These are phyloP conservation scores for Wickerhamiella alocasiicola DNA, from an alignment of 805 yeast species.

Conservation along the genomic window DNA sequence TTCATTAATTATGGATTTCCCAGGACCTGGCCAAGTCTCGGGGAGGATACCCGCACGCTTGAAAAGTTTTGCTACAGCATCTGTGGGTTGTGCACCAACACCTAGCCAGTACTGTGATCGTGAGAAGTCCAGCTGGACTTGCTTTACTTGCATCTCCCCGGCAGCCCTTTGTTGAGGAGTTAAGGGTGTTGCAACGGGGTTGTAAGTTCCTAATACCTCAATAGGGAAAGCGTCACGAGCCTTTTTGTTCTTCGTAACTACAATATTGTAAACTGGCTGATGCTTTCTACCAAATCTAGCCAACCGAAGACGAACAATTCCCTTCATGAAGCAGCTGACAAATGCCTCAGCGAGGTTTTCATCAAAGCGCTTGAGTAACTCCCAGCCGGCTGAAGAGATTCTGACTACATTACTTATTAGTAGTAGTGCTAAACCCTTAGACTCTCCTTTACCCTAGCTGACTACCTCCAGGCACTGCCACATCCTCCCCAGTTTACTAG, in stretches of 20 bases:
- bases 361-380: too few relatives aligned
- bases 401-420: too few relatives aligned
- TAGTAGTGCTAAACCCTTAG: too few relatives aligned
- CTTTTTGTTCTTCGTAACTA: conserved; percentile 55
- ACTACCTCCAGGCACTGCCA: too few relatives aligned
- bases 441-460: too few relatives aligned
- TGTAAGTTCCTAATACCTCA: conserved; percentile 89
- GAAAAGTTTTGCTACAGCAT: conserved; percentile 61
- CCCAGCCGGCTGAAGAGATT: too few relatives aligned
- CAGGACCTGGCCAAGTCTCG: conserved; percentile 29
- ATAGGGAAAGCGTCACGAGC: conserved; percentile 83
- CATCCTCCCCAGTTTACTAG: too few relatives aligned
- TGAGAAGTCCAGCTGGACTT: conserved; percentile 70
- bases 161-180: conserved; percentile 45
- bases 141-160: conserved; percentile 55
- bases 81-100: conserved; percentile 92
- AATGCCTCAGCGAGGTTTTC: too few relatives aligned
- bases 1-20: conserved; percentile 10
- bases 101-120: conserved; percentile 94
- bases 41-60: conserved; percentile 54
- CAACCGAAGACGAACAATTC: conserved; percentile 73
- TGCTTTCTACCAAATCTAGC: conserved; percentile 87
- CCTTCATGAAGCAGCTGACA: conserved; percentile 44
- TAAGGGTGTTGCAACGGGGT: conserved; percentile 66
- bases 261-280: conserved; percentile 83